A percentile compares a stretch with the other conserved stretches of the same genome.
phyloP scores from a whole-genome alignment of 129 eudicot species.

The Smallanthus sonchifolius region DNA sequence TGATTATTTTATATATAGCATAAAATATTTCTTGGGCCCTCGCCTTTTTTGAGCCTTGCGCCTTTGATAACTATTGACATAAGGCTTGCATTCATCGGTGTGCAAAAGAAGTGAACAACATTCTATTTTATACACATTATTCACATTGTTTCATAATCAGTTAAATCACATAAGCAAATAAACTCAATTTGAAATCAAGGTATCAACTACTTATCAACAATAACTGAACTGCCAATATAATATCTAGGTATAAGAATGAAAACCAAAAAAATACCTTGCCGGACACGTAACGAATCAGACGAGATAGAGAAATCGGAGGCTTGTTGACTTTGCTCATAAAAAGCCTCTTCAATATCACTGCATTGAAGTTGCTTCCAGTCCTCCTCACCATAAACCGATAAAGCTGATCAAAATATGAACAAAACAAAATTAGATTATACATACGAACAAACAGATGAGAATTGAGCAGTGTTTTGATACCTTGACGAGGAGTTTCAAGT shows the following conservation, averaged over 20 bases:
- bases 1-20: no score
- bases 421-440: neutral
- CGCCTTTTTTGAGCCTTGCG: no score
- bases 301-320: neutral
- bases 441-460: neutral
- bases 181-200: neutral
- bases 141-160: neutral
- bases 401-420: neutral
- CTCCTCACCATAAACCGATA: slow-evolving; percentile 6
- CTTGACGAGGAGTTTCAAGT: neutral
- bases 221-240: neutral
- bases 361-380: slow-evolving; percentile 5
- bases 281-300: neutral
- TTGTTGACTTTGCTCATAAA: slow-evolving; percentile 4
- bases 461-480: neutral
- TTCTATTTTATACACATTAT: neutral
- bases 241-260: neutral
- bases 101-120: no score
- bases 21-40: no score
- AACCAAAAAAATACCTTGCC: neutral
- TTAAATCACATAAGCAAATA: neutral
- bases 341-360: neutral
- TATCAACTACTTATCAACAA: neutral
- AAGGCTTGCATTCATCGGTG: no score
- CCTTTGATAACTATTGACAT: no score